Evolutionary conservation across 768 basidiomycete genomes (phyloP).

Genomic region (Fomitopsis pulvina): DNA sequence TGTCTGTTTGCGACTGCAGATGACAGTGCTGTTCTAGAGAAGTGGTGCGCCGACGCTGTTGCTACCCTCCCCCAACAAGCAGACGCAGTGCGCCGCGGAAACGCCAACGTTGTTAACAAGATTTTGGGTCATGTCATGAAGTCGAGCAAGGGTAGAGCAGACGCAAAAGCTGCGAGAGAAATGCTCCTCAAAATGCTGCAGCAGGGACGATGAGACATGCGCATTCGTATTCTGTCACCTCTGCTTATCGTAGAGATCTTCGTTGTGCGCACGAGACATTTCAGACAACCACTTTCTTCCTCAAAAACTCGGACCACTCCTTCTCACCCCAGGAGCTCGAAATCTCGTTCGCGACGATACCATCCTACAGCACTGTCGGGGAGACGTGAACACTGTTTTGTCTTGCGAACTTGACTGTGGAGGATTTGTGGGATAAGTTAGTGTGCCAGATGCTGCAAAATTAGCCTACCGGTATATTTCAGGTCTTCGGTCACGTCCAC

Average conservation of each 20-base stretch:
- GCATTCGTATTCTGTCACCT: not conserved
- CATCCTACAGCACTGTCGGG: constrained; percentile 75
- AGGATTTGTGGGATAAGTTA: not conserved
- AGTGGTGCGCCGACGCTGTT: constrained; percentile 61
- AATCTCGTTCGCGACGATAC: constrained; percentile 62
- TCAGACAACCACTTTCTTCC: constrained; percentile 38
- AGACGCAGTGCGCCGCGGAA: constrained; percentile 58
- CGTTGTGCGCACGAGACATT: not conserved
- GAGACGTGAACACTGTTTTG: constrained; percentile 94
- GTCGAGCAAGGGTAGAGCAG: constrained; percentile 67
- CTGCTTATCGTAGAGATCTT: constrained; percentile 7
- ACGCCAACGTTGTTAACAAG: constrained; percentile 71
- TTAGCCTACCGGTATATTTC: constrained; percentile 78
- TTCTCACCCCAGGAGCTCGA: constrained; percentile 77
- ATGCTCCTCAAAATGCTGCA: constrained; percentile 44
- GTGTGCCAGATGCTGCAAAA: not conserved
- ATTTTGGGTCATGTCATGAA: constrained; percentile 86
- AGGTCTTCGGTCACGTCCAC: constrained; percentile 78
- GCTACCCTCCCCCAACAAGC: constrained; percentile 59
- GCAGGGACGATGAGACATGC: not conserved
- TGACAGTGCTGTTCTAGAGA: constrained; percentile 35
- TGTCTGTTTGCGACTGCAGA: constrained; percentile 37
- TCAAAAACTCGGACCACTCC: constrained; percentile 78
- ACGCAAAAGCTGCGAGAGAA: constrained; percentile 54
- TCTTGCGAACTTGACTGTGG: constrained; percentile 78